Percentiles rank a stretch among this genome's conserved stretches.
Evolutionary conservation across 106 monocot species (phyloP).

Genomic region (Hemerocallis citrina): DNA sequence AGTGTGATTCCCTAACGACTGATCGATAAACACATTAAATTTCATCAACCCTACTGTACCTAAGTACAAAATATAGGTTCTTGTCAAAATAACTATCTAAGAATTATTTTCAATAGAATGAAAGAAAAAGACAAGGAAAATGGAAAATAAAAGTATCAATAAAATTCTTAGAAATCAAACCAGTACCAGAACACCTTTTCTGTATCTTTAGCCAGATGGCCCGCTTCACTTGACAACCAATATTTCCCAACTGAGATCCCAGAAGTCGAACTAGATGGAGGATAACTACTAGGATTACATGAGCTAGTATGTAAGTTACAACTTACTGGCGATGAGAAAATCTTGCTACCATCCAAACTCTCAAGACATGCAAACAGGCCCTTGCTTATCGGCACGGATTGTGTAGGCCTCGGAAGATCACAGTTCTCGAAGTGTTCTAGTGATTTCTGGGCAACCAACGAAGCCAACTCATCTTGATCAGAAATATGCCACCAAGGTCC

Average conservation of each 20-base stretch:
- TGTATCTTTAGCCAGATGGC: background rate
- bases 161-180: background rate
- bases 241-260: constrained; percentile 17
- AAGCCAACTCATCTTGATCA: constrained; percentile 76
- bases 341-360: constrained; percentile 21
- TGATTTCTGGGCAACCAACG: constrained; percentile 72
- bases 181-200: constrained; percentile 29
- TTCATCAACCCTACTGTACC: too few relatives aligned
- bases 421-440: constrained; percentile 67
- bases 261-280: constrained; percentile 17
- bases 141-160: too few relatives aligned
- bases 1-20: too few relatives aligned
- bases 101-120: too few relatives aligned
- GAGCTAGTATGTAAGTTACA: constrained; percentile 19
- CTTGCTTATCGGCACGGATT: constrained; percentile 27
- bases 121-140: too few relatives aligned
- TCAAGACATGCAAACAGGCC: constrained; percentile 32
- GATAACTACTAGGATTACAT: constrained; percentile 7
- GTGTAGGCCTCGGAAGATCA: constrained; percentile 70
- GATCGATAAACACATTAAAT: too few relatives aligned
- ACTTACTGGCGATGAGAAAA: constrained; percentile 18
- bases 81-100: background rate
- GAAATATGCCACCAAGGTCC: constrained; percentile 80
- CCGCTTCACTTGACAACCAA: constrained; percentile 10
- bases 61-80: too few relatives aligned